phyloP scores from a whole-genome alignment of 2,329 filamentous ascomycete genomes.

The Sarocladiaceae sp. region DNA sequence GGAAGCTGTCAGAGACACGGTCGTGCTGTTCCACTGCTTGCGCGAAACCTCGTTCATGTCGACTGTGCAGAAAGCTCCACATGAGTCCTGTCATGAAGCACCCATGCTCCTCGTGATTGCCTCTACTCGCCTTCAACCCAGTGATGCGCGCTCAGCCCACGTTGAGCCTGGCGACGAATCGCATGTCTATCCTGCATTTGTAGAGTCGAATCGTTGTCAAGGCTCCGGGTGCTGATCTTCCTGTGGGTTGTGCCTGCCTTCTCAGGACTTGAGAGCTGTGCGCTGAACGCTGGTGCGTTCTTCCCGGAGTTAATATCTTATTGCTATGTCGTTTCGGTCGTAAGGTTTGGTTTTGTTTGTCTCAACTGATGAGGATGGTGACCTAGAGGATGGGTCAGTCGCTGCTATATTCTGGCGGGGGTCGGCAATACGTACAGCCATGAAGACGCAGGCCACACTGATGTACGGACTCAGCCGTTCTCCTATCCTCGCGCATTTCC shows the following conservation, averaged over 20 bases:
- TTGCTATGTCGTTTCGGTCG: not conserved
- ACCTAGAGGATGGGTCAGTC: not conserved
- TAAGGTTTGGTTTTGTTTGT: not conserved
- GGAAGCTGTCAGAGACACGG: no score
- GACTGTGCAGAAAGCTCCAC: no score
- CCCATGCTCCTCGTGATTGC: no score
- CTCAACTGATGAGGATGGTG: slow-evolving; percentile 4
- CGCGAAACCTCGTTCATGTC: no score
- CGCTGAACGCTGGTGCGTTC: not conserved
- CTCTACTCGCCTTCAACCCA: no score
- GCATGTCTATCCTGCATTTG: no score
- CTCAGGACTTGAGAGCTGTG: not conserved
- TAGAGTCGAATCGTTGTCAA: no score
- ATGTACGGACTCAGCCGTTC: slow-evolving; percentile 94
- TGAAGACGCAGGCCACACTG: slow-evolving; percentile 85
- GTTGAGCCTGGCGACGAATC: no score
- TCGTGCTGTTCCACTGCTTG: no score
- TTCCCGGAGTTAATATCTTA: not conserved
- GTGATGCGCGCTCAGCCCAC: no score
- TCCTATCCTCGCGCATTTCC: slow-evolving; percentile 91
- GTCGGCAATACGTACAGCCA: slow-evolving; percentile 64
- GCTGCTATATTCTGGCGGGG: not conserved
- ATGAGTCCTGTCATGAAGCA: no score
- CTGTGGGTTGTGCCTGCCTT: not conserved
- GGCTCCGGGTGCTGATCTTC: no score